Conservation (phyloP, 2,329 filamentous ascomycete genomes). For the Chaetomium olivaceum region DNA sequence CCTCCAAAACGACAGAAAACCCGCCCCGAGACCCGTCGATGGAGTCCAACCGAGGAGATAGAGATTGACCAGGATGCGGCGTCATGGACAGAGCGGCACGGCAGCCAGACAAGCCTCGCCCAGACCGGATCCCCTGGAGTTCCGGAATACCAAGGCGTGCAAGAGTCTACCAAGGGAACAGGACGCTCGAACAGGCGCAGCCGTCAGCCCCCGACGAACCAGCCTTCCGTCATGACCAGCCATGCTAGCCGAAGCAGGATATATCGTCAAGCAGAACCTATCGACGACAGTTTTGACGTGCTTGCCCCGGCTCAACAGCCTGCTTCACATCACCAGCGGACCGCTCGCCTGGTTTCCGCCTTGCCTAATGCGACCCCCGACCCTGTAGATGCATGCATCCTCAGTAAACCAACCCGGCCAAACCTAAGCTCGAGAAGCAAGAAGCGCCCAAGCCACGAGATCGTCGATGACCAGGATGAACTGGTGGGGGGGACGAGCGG, state of each 20-base stretch:
- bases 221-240: not conserved
- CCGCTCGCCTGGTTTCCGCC: slow-evolving; percentile 7
- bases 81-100: slow-evolving; percentile 15
- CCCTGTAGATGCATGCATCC: slow-evolving; percentile 22
- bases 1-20: slow-evolving; percentile 24
- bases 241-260: not conserved
- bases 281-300: slow-evolving; percentile 24
- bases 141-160: slow-evolving; percentile 21
- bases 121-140: slow-evolving; percentile 16
- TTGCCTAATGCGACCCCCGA: slow-evolving; percentile 6
- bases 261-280: not conserved
- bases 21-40: not conserved
- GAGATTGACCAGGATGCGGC: slow-evolving; percentile 17
- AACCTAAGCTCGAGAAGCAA: not conserved
- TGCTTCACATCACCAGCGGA: not conserved
- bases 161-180: not conserved
- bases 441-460: slow-evolving; percentile 21
- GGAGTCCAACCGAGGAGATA: slow-evolving; percentile 17
- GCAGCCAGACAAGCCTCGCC: slow-evolving; percentile 25
- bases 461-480: slow-evolving; percentile 17
- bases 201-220: slow-evolving; percentile 7
- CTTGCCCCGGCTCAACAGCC: slow-evolving; percentile 7
- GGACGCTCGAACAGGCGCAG: slow-evolving; percentile 24
- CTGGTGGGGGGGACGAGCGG: not conserved
- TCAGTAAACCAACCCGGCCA: not conserved